A percentile compares a stretch with the other conserved stretches of the same genome.
Conservation (phyloP, 352 stramenopile genomes). For the Phytophthora cactorum region DNA sequence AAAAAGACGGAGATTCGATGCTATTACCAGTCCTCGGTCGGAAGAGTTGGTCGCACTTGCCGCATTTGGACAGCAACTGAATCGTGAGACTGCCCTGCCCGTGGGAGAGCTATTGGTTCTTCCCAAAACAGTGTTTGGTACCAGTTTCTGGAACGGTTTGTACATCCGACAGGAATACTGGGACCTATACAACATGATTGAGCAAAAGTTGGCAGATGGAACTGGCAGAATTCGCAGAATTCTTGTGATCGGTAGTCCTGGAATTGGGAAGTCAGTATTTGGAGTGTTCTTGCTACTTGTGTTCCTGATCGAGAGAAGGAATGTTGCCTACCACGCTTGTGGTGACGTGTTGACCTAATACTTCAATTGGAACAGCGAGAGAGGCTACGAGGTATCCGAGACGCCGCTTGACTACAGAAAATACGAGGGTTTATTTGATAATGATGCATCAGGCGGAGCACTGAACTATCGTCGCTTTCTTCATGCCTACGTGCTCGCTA, state of each 20-base stretch:
- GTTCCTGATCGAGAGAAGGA: conserved; percentile 6
- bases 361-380: conserved; percentile 17
- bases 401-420: background rate
- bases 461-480: background rate
- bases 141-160: conserved; percentile 6
- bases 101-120: background rate
- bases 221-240: background rate
- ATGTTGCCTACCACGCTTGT: conserved; percentile 30
- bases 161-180: conserved; percentile 34
- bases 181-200: conserved; percentile 19
- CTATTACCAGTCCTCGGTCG: background rate
- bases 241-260: conserved; percentile 26
- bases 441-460: conserved; percentile 5
- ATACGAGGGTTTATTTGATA: conserved; percentile 31
- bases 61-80: background rate
- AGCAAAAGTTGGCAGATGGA: background rate
- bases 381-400: conserved; percentile 9
- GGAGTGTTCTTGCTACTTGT: background rate
- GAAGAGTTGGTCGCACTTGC: background rate
- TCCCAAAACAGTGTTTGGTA: background rate
- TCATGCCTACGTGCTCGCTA: conserved; percentile 29
- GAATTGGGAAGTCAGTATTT: conserved; percentile 33
- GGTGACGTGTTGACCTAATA: background rate
- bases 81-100: background rate
- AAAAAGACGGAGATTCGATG: too few species aligned